Percentiles rank a stretch among this genome's conserved stretches.
Evolutionary conservation across 768 basidiomycete genomes (phyloP).

Genomic region (Leccinum uliginosum): DNA sequence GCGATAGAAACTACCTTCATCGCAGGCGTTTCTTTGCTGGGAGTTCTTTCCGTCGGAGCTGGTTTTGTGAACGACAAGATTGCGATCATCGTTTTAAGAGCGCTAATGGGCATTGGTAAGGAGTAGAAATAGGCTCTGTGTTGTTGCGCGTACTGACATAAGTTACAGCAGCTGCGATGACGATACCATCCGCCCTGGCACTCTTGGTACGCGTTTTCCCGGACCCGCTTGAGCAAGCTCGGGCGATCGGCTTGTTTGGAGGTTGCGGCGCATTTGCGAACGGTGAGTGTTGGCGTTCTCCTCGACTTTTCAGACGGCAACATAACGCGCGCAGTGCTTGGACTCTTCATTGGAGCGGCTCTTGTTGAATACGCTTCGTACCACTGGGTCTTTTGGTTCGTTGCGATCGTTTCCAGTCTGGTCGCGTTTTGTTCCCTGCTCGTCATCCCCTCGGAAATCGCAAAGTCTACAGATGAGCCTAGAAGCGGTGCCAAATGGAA

Average conservation of each 20-base stretch:
- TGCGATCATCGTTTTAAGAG: slow-evolving; percentile 47
- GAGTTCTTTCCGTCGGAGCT: slow-evolving; percentile 39
- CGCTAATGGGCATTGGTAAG: slow-evolving; percentile 43
- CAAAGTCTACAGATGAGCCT: not conserved
- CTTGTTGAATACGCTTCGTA: slow-evolving; percentile 39
- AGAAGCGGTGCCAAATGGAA: slow-evolving; percentile 22
- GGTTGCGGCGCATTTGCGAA: slow-evolving; percentile 44
- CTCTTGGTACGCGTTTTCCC: slow-evolving; percentile 50
- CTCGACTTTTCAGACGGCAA: not conserved
- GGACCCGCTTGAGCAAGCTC: slow-evolving; percentile 41
- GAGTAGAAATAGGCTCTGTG: not conserved
- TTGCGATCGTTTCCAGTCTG: slow-evolving; percentile 35
- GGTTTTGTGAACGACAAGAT: slow-evolving; percentile 47
- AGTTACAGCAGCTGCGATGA: slow-evolving; percentile 41
- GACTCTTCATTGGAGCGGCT: slow-evolving; percentile 40
- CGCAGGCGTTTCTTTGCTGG: slow-evolving; percentile 37
- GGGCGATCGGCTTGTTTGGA: slow-evolving; percentile 46
- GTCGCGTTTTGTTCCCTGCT: slow-evolving; percentile 30
- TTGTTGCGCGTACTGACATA: slow-evolving; percentile 1
- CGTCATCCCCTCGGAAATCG: slow-evolving; percentile 30
- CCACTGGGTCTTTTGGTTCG: slow-evolving; percentile 50
- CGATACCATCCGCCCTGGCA: slow-evolving; percentile 46
- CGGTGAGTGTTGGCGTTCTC: slow-evolving; percentile 19
- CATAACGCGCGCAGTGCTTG: slow-evolving; percentile 30
- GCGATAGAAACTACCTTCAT: slow-evolving; percentile 41